These are phyloP conservation scores for Albugo laibachii DNA, from an alignment of 352 stramenopile genomes.

Conservation along the genomic window DNA sequence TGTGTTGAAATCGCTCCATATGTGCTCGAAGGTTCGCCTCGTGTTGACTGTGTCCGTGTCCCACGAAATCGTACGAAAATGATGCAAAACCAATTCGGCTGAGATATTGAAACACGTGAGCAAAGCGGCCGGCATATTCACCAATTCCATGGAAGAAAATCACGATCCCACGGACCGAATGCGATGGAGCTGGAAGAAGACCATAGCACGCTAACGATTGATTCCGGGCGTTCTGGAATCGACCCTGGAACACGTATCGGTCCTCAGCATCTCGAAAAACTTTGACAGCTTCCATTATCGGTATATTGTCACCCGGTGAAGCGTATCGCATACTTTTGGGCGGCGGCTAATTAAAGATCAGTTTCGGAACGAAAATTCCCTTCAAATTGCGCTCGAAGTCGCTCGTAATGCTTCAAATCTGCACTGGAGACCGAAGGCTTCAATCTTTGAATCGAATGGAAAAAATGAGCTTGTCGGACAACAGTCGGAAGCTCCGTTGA, in stretches of 20 bases:
- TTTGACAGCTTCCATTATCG: too few relatives aligned
- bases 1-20: slow-evolving; percentile 28
- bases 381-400: slow-evolving; percentile 49
- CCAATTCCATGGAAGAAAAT: neutral
- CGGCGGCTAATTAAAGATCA: too few relatives aligned
- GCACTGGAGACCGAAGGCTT: slow-evolving; percentile 70
- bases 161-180: neutral
- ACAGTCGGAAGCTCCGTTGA: slow-evolving; percentile 28
- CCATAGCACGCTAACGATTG: too few relatives aligned
- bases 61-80: neutral
- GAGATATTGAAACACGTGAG: neutral
- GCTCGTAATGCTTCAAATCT: slow-evolving; percentile 77
- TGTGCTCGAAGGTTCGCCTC: slow-evolving; percentile 19
- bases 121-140: neutral
- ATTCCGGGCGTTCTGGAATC: too few relatives aligned
- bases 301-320: too few relatives aligned
- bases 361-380: too few relatives aligned
- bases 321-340: too few relatives aligned
- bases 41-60: slow-evolving; percentile 2
- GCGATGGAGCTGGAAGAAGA: too few relatives aligned
- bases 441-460: slow-evolving; percentile 28
- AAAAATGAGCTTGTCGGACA: slow-evolving; percentile 34
- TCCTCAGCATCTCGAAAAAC: too few relatives aligned
- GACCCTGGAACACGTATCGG: too few relatives aligned
- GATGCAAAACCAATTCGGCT: neutral